A percentile compares a stretch with the other conserved stretches of the same genome.
phyloP scores from a whole-genome alignment of 2,329 filamentous ascomycete species.

The Verticillium dahliae region DNA sequence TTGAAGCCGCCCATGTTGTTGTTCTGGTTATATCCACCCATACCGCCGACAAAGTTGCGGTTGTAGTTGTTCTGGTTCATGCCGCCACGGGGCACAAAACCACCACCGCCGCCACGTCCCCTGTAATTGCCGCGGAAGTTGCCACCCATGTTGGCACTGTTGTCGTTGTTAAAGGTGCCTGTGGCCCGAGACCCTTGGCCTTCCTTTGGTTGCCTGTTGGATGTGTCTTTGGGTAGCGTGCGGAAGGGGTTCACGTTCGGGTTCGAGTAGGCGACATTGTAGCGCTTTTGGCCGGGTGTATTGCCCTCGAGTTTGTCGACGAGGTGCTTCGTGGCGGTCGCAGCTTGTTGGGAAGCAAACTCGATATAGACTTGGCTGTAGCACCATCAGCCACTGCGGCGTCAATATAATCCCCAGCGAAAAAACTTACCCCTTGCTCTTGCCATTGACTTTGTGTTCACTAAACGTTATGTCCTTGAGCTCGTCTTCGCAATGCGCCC shows the following conservation, averaged over 20 bases:
- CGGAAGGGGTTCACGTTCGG: conserved; percentile 81
- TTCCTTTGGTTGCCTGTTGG: conserved; percentile 60
- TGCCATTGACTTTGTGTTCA: conserved; percentile 98
- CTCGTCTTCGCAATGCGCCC: conserved; percentile 76
- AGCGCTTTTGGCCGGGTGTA: conserved; percentile 59
- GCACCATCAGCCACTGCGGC: background rate
- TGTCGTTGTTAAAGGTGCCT: conserved; percentile 40
- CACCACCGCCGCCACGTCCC: conserved; percentile 46
- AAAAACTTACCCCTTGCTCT: conserved; percentile 80
- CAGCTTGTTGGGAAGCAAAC: conserved; percentile 74
- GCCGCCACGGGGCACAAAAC: conserved; percentile 39
- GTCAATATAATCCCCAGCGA: background rate
- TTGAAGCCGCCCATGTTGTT: conserved; percentile 41
- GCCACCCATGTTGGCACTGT: conserved; percentile 42
- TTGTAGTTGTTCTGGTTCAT: conserved; percentile 43
- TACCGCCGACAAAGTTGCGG: conserved; percentile 24
- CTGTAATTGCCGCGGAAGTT: conserved; percentile 42
- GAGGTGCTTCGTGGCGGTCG: conserved; percentile 76
- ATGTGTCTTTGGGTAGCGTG: conserved; percentile 83
- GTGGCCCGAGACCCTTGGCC: conserved; percentile 47
- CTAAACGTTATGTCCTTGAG: conserved; percentile 92
- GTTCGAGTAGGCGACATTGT: conserved; percentile 67
- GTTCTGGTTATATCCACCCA: conserved; percentile 35
- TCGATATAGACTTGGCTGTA: conserved; percentile 73
- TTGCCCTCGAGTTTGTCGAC: conserved; percentile 61